Evolutionary conservation across 2,329 filamentous ascomycete genomes (phyloP).

Genomic region (Uncinocarpus reesii): DNA sequence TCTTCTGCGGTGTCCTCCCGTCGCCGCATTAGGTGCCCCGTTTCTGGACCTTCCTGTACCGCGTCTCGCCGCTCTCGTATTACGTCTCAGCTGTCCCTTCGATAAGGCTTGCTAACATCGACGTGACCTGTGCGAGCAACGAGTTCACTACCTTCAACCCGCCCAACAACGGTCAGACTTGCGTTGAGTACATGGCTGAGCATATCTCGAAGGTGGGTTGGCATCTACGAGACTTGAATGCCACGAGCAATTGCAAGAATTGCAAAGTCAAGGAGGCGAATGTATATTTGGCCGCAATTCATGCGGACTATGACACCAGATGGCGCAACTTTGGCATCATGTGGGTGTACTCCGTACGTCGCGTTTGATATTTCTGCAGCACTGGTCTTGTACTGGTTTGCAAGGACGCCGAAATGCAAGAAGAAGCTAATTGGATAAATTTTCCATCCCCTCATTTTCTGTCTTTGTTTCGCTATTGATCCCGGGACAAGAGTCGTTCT

Average conservation of each 20-base stretch:
- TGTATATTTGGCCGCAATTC: slow-evolving; percentile 36
- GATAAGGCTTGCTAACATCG: slow-evolving; percentile 24
- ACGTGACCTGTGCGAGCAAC: slow-evolving; percentile 26
- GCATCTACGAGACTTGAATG: slow-evolving; percentile 35
- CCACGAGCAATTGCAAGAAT: slow-evolving; percentile 41
- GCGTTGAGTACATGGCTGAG: slow-evolving; percentile 40
- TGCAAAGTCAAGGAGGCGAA: slow-evolving; percentile 41
- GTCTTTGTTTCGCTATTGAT: too few species aligned
- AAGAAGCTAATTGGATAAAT: too few species aligned
- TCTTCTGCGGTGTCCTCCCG: slow-evolving; percentile 48
- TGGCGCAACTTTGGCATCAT: slow-evolving; percentile 63
- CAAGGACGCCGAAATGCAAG: slow-evolving; percentile 42
- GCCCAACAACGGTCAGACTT: slow-evolving; percentile 52
- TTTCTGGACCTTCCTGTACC: slow-evolving; percentile 72
- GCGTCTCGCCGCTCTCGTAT: slow-evolving; percentile 56
- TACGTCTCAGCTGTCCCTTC: slow-evolving; percentile 34
- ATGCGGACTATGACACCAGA: slow-evolving; percentile 36
- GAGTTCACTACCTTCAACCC: slow-evolving; percentile 32
- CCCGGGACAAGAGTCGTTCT: too few species aligned
- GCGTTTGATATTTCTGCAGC: slow-evolving; percentile 52
- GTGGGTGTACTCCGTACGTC: slow-evolving; percentile 57
- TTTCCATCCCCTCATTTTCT: too few species aligned
- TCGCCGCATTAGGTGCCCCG: slow-evolving; percentile 48
- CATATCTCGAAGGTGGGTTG: slow-evolving; percentile 35
- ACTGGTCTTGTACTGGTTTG: slow-evolving; percentile 51